Conservation (phyloP, 345 rosid genomes). For the Combretum micranthum region DNA sequence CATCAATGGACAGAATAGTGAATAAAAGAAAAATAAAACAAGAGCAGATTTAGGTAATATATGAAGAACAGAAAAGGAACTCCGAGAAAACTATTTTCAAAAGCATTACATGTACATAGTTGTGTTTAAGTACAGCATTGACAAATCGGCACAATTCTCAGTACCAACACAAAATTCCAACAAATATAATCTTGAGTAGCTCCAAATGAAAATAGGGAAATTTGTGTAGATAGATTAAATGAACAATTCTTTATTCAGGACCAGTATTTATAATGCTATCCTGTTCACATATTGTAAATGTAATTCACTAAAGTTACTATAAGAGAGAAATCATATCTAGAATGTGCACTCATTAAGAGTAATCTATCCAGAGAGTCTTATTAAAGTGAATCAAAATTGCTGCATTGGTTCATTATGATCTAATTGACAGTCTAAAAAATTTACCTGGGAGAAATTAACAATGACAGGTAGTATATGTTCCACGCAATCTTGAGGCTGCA, state of each 20-base stretch:
- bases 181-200: too few relatives aligned
- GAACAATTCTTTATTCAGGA: too few relatives aligned
- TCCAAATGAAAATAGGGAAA: not conserved
- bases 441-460: constrained; percentile 92
- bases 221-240: not conserved
- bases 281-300: too few relatives aligned
- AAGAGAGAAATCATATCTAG: too few relatives aligned
- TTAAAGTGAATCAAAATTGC: not conserved
- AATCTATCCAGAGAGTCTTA: not conserved
- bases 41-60: too few relatives aligned
- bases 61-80: not conserved
- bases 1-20: too few relatives aligned
- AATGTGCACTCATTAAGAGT: too few relatives aligned
- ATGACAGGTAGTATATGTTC: constrained; percentile 86
- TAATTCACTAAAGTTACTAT: too few relatives aligned
- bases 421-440: not conserved
- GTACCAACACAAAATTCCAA: too few relatives aligned
- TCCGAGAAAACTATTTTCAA: not conserved
- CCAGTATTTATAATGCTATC: too few relatives aligned
- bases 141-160: not conserved
- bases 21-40: too few relatives aligned
- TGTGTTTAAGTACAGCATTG: not conserved
- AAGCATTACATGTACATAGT: not conserved
- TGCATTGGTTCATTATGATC: too few relatives aligned
- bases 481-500: constrained; percentile 91